Base-by-base conservation (phyloP, 2,329 filamentous ascomycete genomes). In the Epichloe festucae region DNA sequence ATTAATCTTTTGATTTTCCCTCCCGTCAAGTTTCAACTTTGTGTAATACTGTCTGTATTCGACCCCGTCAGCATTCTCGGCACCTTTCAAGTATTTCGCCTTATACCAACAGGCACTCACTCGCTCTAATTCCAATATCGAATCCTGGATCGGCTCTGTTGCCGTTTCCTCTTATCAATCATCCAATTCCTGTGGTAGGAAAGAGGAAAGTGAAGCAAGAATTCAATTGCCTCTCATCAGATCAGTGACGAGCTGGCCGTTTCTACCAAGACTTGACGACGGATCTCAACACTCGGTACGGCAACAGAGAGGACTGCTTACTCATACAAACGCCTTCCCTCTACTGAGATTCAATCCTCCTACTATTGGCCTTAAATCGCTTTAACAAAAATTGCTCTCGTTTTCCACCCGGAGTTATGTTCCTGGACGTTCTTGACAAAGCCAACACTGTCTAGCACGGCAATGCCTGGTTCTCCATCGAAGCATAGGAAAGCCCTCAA, bases 371-470 rank as follows among this genome's bases (percentile, higher is more conserved):
- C 6, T 23, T 4, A 5, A 10, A 35, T 15, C 6, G 23, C 10
- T 3, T 35, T 19, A 14, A 12, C 10, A 31, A 10, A 31, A 41
- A 31, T 5, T n/a, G 21, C 5, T 8, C 8, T 31, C 10, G 7
- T 15, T 23, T 23, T 50, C 15, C 43, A 36, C 15, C 40, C 27
- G 48, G 36, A 41, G 52, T 46, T 23, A 54, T 54, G 49, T 44
- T 38, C 21, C 27, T 23, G 11, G 21, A n/a, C 38, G 15, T 23
- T 40, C 11, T 31, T 44, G 14, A n/a, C 34, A 23, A 42, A 41
- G 41, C 46, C 49, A 41, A 44, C 23, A n/a, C 31, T 40, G 21
- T 51, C 46, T 49, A 49, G 41, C 49, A 52, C 51, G 52, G 42
- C 50, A 40, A 36, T 21, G 35, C 49, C 45, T 7, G 21, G 36